phyloP scores from a whole-genome alignment of 2,329 filamentous ascomycete species.

The Fusarium sp. region DNA sequence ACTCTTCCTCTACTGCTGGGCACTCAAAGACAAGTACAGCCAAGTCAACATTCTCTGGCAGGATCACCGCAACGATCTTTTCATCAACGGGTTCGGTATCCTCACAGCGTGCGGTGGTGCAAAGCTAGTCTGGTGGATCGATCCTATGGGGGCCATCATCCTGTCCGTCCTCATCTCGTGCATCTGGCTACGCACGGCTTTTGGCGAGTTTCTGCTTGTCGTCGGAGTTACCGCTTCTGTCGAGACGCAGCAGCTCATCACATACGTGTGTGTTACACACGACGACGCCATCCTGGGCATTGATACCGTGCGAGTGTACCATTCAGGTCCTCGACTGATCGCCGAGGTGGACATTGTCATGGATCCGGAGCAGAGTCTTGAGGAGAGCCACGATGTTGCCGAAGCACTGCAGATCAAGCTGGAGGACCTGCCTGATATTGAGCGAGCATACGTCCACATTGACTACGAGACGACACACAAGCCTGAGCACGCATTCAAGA shows the following conservation, averaged over 20 bases:
- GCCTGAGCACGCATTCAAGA: slow-evolving; percentile 79
- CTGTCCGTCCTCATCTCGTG: slow-evolving; percentile 80
- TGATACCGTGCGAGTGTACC: slow-evolving; percentile 94
- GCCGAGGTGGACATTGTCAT: slow-evolving; percentile 98
- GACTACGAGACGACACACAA: slow-evolving; percentile 97
- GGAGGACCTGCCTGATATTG: slow-evolving; percentile 89
- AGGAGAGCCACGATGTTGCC: slow-evolving; percentile 89
- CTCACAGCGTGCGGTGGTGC: slow-evolving; percentile 90
- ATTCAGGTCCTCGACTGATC: slow-evolving; percentile 87
- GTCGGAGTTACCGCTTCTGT: slow-evolving; percentile 90
- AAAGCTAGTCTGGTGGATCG: slow-evolving; percentile 93
- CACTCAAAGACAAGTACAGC: slow-evolving; percentile 88
- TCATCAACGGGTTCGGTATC: slow-evolving; percentile 95
- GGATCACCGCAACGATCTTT: slow-evolving; percentile 96
- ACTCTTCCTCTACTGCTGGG: slow-evolving; percentile 93
- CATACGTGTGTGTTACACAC: slow-evolving; percentile 91
- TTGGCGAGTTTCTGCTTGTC: slow-evolving; percentile 87
- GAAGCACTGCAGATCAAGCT: slow-evolving; percentile 95
- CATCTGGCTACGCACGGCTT: slow-evolving; percentile 88
- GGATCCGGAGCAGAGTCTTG: slow-evolving; percentile 77
- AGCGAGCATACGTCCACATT: slow-evolving; percentile 95
- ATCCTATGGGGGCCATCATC: slow-evolving; percentile 89
- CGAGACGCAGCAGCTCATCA: slow-evolving; percentile 90
- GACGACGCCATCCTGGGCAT: slow-evolving; percentile 83
- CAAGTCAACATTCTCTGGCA: slow-evolving; percentile 95